Conservation (phyloP, 2,329 filamentous ascomycete species). For the Blastomyces gilchristii region DNA sequence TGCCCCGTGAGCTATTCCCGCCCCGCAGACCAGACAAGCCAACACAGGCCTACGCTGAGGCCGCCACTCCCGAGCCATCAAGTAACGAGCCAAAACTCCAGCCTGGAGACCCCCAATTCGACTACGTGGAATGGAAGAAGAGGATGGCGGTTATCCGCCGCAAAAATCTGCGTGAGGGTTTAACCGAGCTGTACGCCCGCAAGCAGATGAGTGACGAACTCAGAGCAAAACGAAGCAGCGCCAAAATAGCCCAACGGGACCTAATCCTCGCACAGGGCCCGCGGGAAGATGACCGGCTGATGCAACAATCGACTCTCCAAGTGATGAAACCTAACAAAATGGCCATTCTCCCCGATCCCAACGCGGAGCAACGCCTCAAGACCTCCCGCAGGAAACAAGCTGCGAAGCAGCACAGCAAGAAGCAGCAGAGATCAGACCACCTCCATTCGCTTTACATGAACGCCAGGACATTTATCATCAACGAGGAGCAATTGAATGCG, state of each 20-base stretch:
- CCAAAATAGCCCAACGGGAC: conserved; percentile 43
- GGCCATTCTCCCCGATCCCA: conserved; percentile 50
- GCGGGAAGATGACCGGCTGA: conserved; percentile 66
- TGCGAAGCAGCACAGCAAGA: conserved; percentile 42
- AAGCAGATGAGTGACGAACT: conserved; percentile 40
- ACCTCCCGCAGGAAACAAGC: conserved; percentile 31
- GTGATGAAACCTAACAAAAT: conserved; percentile 42
- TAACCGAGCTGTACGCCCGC: conserved; percentile 58
- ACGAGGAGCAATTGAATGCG: conserved; percentile 62
- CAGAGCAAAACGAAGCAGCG: conserved; percentile 34
- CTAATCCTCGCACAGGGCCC: conserved; percentile 52
- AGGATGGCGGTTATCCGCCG: conserved; percentile 63
- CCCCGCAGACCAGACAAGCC: conserved; percentile 52
- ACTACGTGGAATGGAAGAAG: conserved; percentile 55
- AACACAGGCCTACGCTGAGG: conserved; percentile 49
- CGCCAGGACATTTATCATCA: conserved; percentile 76
- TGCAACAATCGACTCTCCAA: conserved; percentile 53
- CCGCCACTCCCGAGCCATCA: conserved; percentile 48
- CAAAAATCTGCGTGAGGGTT: conserved; percentile 59
- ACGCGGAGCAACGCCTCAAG: conserved; percentile 47
- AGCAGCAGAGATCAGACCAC: conserved; percentile 54
- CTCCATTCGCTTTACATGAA: conserved; percentile 85
- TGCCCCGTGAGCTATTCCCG: conserved; percentile 71
- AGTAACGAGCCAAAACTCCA: conserved; percentile 22
- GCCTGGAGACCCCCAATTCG: conserved; percentile 34